phyloP scores from a whole-genome alignment of 768 basidiomycete genomes.

The Leccinum truebloodii region DNA sequence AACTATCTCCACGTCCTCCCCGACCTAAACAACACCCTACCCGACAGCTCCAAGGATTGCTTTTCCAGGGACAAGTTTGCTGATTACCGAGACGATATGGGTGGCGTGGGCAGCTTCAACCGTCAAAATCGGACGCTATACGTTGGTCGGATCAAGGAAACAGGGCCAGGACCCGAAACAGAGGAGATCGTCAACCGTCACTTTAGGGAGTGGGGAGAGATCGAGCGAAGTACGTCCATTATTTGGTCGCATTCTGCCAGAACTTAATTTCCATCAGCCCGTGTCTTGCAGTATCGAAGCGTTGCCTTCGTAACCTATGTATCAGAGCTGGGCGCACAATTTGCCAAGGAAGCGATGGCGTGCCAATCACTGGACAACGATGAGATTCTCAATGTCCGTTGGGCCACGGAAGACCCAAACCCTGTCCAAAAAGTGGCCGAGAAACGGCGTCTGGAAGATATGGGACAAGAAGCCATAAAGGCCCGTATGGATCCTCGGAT shows the following conservation, averaged over 20 bases:
- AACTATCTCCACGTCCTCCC: constrained; percentile 93
- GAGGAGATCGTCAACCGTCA: constrained; percentile 89
- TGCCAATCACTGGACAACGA: constrained; percentile 97
- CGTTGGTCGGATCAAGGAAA: constrained; percentile 92
- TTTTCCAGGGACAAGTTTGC: constrained; percentile 97
- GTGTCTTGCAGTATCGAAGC: constrained; percentile 89
- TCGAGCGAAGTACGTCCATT: constrained; percentile 76
- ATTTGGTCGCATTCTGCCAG: neutral
- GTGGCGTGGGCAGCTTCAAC: constrained; percentile 96
- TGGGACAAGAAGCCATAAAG: constrained; percentile 85
- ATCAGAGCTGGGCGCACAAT: constrained; percentile 83
- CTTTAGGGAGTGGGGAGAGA: constrained; percentile 94
- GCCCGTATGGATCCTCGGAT: constrained; percentile 84
- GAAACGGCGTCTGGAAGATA: constrained; percentile 76
- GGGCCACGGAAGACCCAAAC: constrained; percentile 99
- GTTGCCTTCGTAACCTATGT: constrained; percentile 98
- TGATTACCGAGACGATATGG: constrained; percentile 99
- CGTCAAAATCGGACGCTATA: constrained; percentile 94
- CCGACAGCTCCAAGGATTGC: constrained; percentile 94
- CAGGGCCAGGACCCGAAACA: constrained; percentile 83
- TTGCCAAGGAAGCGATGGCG: constrained; percentile 99
- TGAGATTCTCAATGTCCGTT: constrained; percentile 96
- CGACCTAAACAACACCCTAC: constrained; percentile 61
- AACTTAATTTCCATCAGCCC: constrained; percentile 49
- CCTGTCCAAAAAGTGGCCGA: constrained; percentile 87